Evolutionary conservation across 352 stramenopile genomes (phyloP).

Genomic region (Pythium grandisporangium): DNA sequence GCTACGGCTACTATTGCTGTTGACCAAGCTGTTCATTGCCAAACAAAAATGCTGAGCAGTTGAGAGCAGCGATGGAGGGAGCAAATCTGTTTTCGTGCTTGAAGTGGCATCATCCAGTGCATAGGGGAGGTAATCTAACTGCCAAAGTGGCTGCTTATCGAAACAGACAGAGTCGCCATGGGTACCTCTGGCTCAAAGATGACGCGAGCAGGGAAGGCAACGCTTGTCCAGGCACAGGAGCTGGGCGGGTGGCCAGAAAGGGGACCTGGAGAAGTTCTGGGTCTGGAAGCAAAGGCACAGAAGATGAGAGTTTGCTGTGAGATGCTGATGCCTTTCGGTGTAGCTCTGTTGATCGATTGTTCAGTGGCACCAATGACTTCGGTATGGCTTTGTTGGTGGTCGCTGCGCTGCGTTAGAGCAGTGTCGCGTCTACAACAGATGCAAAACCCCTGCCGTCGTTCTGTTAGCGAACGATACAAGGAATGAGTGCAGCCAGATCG

Average conservation of each 20-base stretch:
- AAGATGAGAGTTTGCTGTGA: too few relatives aligned
- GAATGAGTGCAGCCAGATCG: slow-evolving; percentile 89
- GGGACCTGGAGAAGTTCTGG: slow-evolving; percentile 89
- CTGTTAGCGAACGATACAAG: slow-evolving; percentile 83
- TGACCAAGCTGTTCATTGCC: too few relatives aligned
- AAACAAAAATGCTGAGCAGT: too few relatives aligned
- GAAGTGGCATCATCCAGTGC: slow-evolving; percentile 28
- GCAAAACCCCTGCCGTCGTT: too few relatives aligned
- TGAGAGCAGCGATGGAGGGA: neutral
- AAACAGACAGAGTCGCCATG: slow-evolving; percentile 25
- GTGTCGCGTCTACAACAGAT: too few relatives aligned
- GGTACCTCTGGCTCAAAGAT: slow-evolving; percentile 58
- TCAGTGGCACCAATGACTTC: slow-evolving; percentile 76
- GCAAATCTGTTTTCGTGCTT: slow-evolving; percentile 67
- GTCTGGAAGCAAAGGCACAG: too few relatives aligned
- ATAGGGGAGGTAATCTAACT: neutral
- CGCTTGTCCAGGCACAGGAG: slow-evolving; percentile 62
- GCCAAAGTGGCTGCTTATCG: neutral
- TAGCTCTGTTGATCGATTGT: slow-evolving; percentile 93
- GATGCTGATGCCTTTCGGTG: slow-evolving; percentile 93
- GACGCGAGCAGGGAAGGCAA: slow-evolving; percentile 45
- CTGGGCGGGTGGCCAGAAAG: slow-evolving; percentile 69
- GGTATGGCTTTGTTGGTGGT: too few relatives aligned
- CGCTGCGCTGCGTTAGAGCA: too few relatives aligned
- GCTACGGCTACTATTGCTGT: too few relatives aligned